Conservation (phyloP, 2,329 filamentous ascomycete genomes). For the Alternaria metachromatica region DNA sequence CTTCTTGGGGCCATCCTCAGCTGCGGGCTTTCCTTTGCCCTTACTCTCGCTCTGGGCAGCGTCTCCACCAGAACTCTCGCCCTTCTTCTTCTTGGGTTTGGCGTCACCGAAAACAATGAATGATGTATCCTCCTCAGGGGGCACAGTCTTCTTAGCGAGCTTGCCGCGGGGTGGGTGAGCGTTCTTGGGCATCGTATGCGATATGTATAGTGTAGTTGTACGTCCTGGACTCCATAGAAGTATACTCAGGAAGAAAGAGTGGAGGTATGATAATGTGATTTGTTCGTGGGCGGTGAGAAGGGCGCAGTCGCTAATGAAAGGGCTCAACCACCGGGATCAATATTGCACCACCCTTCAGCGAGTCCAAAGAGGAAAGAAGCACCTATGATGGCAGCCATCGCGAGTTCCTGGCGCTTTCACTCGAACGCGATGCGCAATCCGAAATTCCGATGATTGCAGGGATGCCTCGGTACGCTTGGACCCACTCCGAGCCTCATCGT, state of each 20-base stretch:
- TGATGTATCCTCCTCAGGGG: conserved; percentile 56
- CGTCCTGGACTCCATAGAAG: conserved; percentile 15
- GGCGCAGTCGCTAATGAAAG: conserved; percentile 22
- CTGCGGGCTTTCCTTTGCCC: conserved; percentile 42
- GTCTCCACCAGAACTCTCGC: conserved; percentile 23
- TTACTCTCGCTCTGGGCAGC: conserved; percentile 27
- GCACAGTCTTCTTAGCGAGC: conserved; percentile 49
- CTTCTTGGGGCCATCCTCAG: conserved; percentile 60
- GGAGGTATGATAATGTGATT: background rate
- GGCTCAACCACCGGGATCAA: conserved; percentile 19
- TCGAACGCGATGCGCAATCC: conserved; percentile 9
- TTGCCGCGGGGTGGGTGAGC: conserved; percentile 55
- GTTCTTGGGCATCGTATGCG: conserved; percentile 56
- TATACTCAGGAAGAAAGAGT: conserved; percentile 1
- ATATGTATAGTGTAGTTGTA: background rate
- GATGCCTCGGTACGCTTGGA: conserved; percentile 20
- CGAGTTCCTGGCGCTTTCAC: background rate
- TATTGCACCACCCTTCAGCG: background rate
- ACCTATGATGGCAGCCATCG: conserved; percentile 7
- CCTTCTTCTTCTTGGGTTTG: conserved; percentile 52
- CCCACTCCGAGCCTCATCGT: conserved; percentile 13
- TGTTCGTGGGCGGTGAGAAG: conserved; percentile 19
- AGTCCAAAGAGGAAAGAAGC: too few relatives aligned
- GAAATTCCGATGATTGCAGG: conserved; percentile 21
- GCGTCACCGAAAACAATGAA: conserved; percentile 58